A percentile compares a stretch with the other conserved stretches of the same genome.
These are phyloP conservation scores for Periconia digitata DNA, from an alignment of 2,329 filamentous ascomycete species.

Conservation along the genomic window DNA sequence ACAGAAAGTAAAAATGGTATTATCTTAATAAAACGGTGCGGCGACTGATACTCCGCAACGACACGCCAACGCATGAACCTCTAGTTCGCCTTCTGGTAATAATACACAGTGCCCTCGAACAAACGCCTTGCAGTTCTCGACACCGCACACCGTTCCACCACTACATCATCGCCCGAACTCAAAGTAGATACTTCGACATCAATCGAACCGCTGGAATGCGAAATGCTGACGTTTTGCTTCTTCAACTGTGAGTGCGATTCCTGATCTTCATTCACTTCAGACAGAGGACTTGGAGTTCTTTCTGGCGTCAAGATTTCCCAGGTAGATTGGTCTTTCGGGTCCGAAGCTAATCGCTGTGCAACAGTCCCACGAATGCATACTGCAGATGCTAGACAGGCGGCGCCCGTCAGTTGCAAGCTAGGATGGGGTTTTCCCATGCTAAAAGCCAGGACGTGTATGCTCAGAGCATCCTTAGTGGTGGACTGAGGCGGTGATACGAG, in stretches of 20 bases:
- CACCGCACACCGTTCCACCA: slow-evolving; percentile 29
- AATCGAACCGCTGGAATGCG: slow-evolving; percentile 29
- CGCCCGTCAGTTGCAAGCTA: slow-evolving; percentile 36
- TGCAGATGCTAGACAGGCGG: slow-evolving; percentile 32
- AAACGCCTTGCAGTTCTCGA: slow-evolving; percentile 36
- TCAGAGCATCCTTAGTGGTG: slow-evolving; percentile 7
- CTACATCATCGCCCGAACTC: slow-evolving; percentile 15
- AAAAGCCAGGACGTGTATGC: slow-evolving; percentile 26
- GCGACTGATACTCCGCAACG: too few species aligned
- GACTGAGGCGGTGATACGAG: slow-evolving; percentile 46
- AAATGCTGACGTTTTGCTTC: slow-evolving; percentile 12
- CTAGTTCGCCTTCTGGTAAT: slow-evolving; percentile 19
- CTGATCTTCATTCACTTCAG: slow-evolving; percentile 3
- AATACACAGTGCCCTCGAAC: slow-evolving; percentile 35
- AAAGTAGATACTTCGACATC: slow-evolving; percentile 24
- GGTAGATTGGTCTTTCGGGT: not conserved
- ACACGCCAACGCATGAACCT: too few species aligned
- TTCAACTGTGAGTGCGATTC: slow-evolving; percentile 3
- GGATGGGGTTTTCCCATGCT: slow-evolving; percentile 38
- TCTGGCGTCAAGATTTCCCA: slow-evolving; percentile 9
- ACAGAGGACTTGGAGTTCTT: slow-evolving; percentile 14
- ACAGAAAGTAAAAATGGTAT: too few species aligned
- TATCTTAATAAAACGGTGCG: too few species aligned
- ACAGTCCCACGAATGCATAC: slow-evolving; percentile 32
- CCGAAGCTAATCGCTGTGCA: slow-evolving; percentile 16